These are phyloP conservation scores for Yarrowia bubula DNA, from an alignment of 805 yeast genomes.

Conservation along the genomic window DNA sequence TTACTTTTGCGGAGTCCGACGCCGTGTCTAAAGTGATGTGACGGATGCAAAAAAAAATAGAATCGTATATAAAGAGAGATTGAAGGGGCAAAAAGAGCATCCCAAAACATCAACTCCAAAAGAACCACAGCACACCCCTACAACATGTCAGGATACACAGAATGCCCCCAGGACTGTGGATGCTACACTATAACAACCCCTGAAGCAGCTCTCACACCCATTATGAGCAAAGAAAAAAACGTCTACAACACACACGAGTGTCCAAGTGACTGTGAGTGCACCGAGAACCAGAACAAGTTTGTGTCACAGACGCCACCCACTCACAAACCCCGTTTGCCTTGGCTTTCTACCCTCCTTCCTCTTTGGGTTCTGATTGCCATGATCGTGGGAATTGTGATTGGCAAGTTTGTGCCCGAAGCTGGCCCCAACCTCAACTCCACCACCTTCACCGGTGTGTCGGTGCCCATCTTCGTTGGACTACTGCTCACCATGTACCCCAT, in stretches of 20 bases:
- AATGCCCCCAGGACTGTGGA: not conserved
- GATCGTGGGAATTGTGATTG: slow-evolving; percentile 38
- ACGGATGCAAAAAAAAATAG: not conserved
- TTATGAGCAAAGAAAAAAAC: not conserved
- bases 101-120: not conserved
- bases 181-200: slow-evolving; percentile 7
- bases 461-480: slow-evolving; percentile 46
- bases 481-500: slow-evolving; percentile 60
- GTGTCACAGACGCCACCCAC: not conserved
- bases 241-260: not conserved
- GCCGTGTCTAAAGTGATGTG: not conserved
- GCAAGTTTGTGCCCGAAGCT: slow-evolving; percentile 33
- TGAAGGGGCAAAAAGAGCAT: not conserved
- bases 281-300: not conserved
- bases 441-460: slow-evolving; percentile 34
- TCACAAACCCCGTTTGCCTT: not conserved
- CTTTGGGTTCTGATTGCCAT: slow-evolving; percentile 11
- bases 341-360: slow-evolving; percentile 1
- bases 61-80: not conserved
- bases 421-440: slow-evolving; percentile 31
- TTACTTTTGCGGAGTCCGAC: slow-evolving; percentile 20
- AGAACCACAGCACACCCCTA: not conserved
- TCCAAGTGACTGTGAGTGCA: not conserved
- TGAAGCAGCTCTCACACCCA: not conserved
- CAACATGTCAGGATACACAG: not conserved